Evolutionary conservation across 1,284 basidiomycete species (phyloP).

Genomic region (Erythrobasidium hasegawianum): DNA sequence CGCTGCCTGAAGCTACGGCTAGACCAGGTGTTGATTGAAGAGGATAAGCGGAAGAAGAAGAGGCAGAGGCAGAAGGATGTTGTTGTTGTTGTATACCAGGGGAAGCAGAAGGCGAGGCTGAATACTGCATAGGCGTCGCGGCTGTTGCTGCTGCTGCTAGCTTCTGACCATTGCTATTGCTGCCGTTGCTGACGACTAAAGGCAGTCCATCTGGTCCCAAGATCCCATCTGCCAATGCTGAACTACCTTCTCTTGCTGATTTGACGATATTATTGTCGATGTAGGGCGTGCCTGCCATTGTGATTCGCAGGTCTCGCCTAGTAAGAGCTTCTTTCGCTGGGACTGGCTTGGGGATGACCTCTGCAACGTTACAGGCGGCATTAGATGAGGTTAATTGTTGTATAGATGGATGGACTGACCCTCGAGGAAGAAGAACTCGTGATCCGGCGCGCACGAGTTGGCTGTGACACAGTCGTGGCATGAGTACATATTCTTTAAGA

Average conservation of each 20-base stretch:
- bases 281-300: neutral
- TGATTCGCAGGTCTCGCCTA: slow-evolving; percentile 2
- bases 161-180: too few relatives aligned
- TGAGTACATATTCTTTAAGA: too few relatives aligned
- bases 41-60: too few relatives aligned
- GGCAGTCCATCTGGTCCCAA: too few relatives aligned
- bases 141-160: too few relatives aligned
- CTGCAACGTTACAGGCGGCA: neutral
- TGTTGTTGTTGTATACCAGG: too few relatives aligned
- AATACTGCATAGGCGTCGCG: neutral
- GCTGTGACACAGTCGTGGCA: slow-evolving; percentile 9
- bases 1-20: too few relatives aligned
- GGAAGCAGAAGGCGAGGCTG: too few relatives aligned
- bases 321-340: neutral
- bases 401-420: slow-evolving; percentile 9
- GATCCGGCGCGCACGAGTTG: slow-evolving; percentile 16
- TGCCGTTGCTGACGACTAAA: too few relatives aligned
- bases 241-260: neutral
- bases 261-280: neutral
- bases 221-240: neutral
- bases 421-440: slow-evolving; percentile 34
- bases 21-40: too few relatives aligned
- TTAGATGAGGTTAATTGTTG: too few relatives aligned
- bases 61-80: too few relatives aligned
- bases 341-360: slow-evolving; percentile 18